Base-by-base conservation (phyloP, 805 yeast species). In the Tanozyma kutaoensis region DNA sequence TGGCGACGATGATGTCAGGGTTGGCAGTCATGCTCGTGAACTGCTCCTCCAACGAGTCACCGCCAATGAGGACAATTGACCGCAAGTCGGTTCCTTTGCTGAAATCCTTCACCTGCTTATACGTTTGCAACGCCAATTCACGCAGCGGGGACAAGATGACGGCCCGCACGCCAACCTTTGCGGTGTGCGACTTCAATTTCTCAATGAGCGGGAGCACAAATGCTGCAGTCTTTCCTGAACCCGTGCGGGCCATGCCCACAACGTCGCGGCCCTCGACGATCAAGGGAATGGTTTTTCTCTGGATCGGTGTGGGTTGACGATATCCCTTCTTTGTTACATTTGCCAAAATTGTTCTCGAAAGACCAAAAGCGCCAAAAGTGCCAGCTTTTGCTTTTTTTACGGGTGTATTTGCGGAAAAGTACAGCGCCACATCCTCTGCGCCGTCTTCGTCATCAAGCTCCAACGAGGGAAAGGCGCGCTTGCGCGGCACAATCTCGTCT, bases 211-310 rank as follows among this genome's bases (percentile, higher is more conserved):
- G 99, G 29, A 91, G 56, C 13, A 82, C 69, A 48, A 91, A 91
- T 1, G 98, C 97, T 7, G 98, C 98, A 1, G 99, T 91, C 48
- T 91, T 91, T 64, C 99, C 99, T 15, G 95, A 81, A 43, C 99
- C 99, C 0, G 99, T 91, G 46, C 99, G 69, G 11, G 99, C 99
- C 99, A 91, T 91, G 47, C 96, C 99, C 11, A 91, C 98, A 23
- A 91, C 93, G 55, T 91, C 98, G 45, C 93, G 66, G 29, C 73
- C 78, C 25, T 79, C 82, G 58, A 91, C 59, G 32, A 91, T 76
- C 29, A 85, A 61, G 0, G 98, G 98, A 32, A 91, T 81, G 3
- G 98, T 77, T 48, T 88, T 91, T 37, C 98, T 67, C 56, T 91
- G 99, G 50, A 91, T 91, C 2, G 99, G 99, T 0, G 99, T 91